These are phyloP conservation scores for Gentiana dahurica DNA, from an alignment of 257 asterid species.

Conservation along the genomic window DNA sequence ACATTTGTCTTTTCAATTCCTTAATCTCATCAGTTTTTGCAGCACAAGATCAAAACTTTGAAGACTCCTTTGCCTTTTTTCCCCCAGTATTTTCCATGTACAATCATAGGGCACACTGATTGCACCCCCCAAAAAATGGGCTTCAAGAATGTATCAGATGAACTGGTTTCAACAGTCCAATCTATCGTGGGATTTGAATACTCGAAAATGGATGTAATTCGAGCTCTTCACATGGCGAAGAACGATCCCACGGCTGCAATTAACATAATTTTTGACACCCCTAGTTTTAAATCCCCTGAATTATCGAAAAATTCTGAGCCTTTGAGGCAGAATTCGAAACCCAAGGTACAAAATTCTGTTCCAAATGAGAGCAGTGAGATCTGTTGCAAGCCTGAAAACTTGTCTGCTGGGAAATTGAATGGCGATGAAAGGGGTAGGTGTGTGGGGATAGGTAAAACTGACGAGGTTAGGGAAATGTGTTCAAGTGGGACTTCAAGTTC, in stretches of 20 bases:
- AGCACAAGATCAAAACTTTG: neutral
- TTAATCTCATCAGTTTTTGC: neutral
- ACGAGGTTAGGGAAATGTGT: constrained; percentile 11
- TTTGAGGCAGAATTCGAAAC: constrained; percentile 11
- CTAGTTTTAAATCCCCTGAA: constrained; percentile 40
- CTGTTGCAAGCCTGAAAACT: neutral
- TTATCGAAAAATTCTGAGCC: constrained; percentile 19
- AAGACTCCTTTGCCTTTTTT: no score
- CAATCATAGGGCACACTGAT: neutral
- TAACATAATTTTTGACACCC: constrained; percentile 73
- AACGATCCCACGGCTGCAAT: constrained; percentile 86
- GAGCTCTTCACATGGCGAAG: constrained; percentile 95
- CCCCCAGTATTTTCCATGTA: neutral
- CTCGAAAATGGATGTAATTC: constrained; percentile 76
- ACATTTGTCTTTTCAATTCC: neutral
- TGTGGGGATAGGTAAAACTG: constrained; percentile 9
- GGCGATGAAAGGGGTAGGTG: constrained; percentile 10
- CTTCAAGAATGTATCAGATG: constrained; percentile 44
- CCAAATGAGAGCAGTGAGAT: constrained; percentile 6
- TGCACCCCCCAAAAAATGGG: constrained; percentile 33
- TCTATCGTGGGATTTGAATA: constrained; percentile 68
- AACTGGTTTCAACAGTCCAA: constrained; percentile 57
- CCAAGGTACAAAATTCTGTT: constrained; percentile 14
- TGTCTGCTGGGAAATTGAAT: constrained; percentile 12
- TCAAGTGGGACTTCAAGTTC: constrained; percentile 18